phyloP scores from a whole-genome alignment of 108 stramenopile genomes.

The Stephanodiscus minutulus region DNA sequence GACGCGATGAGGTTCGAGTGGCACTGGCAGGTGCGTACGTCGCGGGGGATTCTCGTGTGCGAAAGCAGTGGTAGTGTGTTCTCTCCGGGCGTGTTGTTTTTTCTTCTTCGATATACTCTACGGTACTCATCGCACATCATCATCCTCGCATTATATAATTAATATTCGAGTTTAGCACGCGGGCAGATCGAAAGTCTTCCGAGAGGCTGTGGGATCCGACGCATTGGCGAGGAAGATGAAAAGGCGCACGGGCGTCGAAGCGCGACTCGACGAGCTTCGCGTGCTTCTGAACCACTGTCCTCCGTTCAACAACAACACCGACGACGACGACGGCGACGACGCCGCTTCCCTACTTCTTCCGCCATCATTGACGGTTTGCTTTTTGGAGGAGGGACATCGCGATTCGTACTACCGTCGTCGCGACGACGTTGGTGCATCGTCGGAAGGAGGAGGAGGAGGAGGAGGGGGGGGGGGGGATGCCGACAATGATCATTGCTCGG shows the following conservation, averaged over 20 bases:
- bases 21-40: conserved; percentile 52
- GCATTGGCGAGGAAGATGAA: conserved; percentile 40
- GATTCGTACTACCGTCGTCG: conserved; percentile 12
- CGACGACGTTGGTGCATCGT: too few species aligned
- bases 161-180: too few species aligned
- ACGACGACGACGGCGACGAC: too few species aligned
- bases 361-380: conserved; percentile 40
- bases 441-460: too few species aligned
- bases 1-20: conserved; percentile 69
- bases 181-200: conserved; percentile 42
- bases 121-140: too few species aligned
- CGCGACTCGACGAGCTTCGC: conserved; percentile 46
- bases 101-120: too few species aligned
- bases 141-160: too few species aligned
- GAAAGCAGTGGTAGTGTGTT: too few species aligned
- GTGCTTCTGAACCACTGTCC: conserved; percentile 44
- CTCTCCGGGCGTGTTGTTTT: too few species aligned
- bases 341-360: not conserved
- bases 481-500: not conserved
- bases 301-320: conserved; percentile 8
- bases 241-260: conserved; percentile 47
- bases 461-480: not conserved
- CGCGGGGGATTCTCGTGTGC: too few species aligned
- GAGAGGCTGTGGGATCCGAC: conserved; percentile 49
- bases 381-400: conserved; percentile 29